A percentile compares a stretch with the other conserved stretches of the same genome.
Conservation (phyloP, 129 eudicot species). For the Cynara cardunculus region DNA sequence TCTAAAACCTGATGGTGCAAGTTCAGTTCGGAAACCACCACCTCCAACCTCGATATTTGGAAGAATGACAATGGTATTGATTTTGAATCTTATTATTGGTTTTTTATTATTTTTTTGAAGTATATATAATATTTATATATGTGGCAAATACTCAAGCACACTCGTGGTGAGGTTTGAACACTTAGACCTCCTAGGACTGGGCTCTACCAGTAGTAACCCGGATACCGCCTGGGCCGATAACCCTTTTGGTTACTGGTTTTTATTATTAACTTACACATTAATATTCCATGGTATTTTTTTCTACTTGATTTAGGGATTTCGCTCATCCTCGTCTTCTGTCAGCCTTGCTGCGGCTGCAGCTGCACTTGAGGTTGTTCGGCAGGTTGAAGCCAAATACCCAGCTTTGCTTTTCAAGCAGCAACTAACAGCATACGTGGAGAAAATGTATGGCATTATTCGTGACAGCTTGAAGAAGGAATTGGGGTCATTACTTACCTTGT, state of each 20-base stretch:
- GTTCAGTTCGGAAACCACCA: conserved; percentile 56
- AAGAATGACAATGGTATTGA: conserved; percentile 70
- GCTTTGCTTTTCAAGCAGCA: conserved; percentile 91
- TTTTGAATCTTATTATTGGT: neutral
- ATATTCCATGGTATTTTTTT: neutral
- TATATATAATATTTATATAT: neutral
- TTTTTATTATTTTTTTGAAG: neutral
- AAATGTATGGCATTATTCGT: conserved; percentile 81
- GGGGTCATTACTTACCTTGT: conserved; percentile 56
- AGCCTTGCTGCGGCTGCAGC: conserved; percentile 60
- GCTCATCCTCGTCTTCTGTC: conserved; percentile 61
- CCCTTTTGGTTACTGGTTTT: neutral
- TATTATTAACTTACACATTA: neutral
- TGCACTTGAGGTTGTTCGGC: conserved; percentile 62
- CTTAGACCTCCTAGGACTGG: neutral
- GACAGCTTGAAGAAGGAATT: conserved; percentile 83
- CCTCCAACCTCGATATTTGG: conserved; percentile 78
- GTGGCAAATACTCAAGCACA: too few species aligned
- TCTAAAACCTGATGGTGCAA: conserved; percentile 47
- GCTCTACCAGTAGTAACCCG: neutral
- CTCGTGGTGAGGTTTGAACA: neutral
- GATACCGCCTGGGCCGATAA: neutral
- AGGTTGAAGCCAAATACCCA: conserved; percentile 86
- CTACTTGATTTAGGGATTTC: conserved; percentile 49
- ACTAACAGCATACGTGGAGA: conserved; percentile 77